A percentile compares a stretch with the other conserved stretches of the same genome.
Evolutionary conservation across 345 rosid genomes (phyloP).

Genomic region (Populus nigra): DNA sequence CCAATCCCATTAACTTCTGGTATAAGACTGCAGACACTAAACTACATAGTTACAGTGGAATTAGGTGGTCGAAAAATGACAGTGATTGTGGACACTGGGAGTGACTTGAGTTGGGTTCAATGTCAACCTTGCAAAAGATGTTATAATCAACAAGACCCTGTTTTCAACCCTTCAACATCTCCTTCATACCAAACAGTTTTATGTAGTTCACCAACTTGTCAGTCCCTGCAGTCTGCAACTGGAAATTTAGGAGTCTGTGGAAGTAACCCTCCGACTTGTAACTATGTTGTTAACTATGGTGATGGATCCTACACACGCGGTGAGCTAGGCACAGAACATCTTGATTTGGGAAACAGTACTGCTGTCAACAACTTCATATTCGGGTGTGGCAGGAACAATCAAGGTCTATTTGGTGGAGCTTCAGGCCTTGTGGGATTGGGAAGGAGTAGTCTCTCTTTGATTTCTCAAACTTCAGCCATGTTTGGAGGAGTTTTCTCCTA

Average conservation of each 20-base stretch:
- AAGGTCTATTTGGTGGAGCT: constrained; percentile 79
- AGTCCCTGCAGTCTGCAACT: constrained; percentile 46
- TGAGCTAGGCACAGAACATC: constrained; percentile 54
- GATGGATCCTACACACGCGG: constrained; percentile 90
- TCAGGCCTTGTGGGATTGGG: constrained; percentile 91
- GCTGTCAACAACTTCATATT: constrained; percentile 49
- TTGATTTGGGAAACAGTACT: constrained; percentile 39
- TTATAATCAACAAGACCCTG: constrained; percentile 68
- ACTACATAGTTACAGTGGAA: constrained; percentile 66
- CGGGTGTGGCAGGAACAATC: constrained; percentile 79
- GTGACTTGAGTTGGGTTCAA: constrained; percentile 94
- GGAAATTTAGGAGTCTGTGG: constrained; percentile 56
- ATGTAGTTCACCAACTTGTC: constrained; percentile 72
- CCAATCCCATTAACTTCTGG: constrained; percentile 69
- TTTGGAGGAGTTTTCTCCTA: constrained; percentile 84
- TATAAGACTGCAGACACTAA: constrained; percentile 52
- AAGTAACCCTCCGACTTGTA: constrained; percentile 40
- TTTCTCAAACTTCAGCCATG: constrained; percentile 50
- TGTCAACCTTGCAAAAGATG: constrained; percentile 80
- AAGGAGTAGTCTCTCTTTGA: constrained; percentile 63
- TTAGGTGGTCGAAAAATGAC: constrained; percentile 58
- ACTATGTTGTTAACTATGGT: constrained; percentile 69
- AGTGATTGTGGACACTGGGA: constrained; percentile 84
- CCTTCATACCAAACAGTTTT: constrained; percentile 49
- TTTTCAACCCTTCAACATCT: constrained; percentile 64